Conservation (phyloP, 768 basidiomycete genomes). For the Brasilioporus rufonigricans region DNA sequence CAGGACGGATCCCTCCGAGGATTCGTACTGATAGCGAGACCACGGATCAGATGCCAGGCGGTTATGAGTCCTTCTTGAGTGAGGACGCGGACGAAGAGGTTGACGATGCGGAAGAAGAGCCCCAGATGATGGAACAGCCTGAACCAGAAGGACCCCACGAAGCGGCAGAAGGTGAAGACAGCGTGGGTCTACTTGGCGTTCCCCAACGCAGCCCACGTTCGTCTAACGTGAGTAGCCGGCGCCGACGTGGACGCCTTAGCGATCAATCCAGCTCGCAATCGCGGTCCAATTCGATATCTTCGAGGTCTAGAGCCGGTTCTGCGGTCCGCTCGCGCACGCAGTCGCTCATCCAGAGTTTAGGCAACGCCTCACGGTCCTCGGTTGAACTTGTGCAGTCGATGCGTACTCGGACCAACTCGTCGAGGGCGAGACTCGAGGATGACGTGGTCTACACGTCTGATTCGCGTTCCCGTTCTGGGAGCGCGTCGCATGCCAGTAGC, state of each 20-base stretch:
- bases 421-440: conserved; percentile 66
- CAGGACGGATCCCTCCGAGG: conserved; percentile 25
- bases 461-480: conserved; percentile 41
- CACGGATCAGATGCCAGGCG: conserved; percentile 26
- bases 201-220: conserved; percentile 51
- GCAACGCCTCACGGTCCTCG: conserved; percentile 59
- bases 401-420: conserved; percentile 60
- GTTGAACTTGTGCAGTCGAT: conserved; percentile 52
- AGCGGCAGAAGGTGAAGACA: conserved; percentile 62
- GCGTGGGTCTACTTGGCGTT: conserved; percentile 52
- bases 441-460: conserved; percentile 39
- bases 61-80: conserved; percentile 32
- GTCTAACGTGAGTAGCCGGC: conserved; percentile 35
- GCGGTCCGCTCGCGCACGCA: conserved; percentile 61
- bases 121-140: conserved; percentile 40
- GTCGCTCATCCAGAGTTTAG: conserved; percentile 63
- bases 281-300: conserved; percentile 29
- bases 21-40: conserved; percentile 29
- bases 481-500: conserved; percentile 40
- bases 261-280: conserved; percentile 39
- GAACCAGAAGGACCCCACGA: conserved; percentile 55
- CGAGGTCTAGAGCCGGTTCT: conserved; percentile 46
- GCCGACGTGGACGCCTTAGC: conserved; percentile 30
- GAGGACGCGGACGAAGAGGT: conserved; percentile 35
- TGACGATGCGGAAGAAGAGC: conserved; percentile 32